Percentiles rank a stretch among this genome's conserved stretches.
Evolutionary conservation across 768 basidiomycete genomes (phyloP).

Genomic region (Sistotremastrum suecicum): DNA sequence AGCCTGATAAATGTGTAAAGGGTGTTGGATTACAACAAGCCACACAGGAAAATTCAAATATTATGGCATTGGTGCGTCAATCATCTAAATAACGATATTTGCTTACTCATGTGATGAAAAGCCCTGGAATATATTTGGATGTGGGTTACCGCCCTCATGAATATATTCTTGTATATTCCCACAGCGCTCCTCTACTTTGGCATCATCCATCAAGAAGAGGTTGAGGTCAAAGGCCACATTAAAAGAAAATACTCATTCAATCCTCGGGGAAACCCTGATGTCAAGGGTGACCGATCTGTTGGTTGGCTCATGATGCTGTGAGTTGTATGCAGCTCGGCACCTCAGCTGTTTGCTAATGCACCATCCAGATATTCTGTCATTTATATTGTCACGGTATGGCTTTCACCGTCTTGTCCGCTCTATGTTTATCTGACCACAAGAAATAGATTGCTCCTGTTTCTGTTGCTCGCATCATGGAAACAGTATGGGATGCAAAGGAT

Average conservation of each 20-base stretch:
- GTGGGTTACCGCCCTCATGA: conserved; percentile 30
- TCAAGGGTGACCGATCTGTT: conserved; percentile 5
- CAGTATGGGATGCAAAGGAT: too few relatives aligned
- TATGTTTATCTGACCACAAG: too few relatives aligned
- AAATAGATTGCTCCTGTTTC: too few relatives aligned
- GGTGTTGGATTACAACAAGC: conserved; percentile 35
- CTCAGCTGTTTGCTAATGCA: neutral
- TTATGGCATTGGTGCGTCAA: too few relatives aligned
- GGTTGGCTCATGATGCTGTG: conserved; percentile 36
- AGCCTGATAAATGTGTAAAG: conserved; percentile 12
- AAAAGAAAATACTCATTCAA: too few relatives aligned
- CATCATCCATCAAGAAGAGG: too few relatives aligned
- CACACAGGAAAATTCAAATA: conserved; percentile 16
- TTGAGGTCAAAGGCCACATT: too few relatives aligned
- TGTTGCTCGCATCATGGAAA: too few relatives aligned
- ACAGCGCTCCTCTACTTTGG: conserved; percentile 22
- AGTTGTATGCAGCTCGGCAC: conserved; percentile 9
- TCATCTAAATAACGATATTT: too few relatives aligned
- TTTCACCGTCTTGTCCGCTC: neutral
- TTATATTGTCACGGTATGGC: conserved; percentile 23
- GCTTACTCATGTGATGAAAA: conserved; percentile 13
- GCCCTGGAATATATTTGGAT: conserved; percentile 39
- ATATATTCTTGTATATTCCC: conserved; percentile 29
- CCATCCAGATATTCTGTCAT: conserved; percentile 29
- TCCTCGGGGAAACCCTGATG: too few relatives aligned